phyloP scores from a whole-genome alignment of 2,329 filamentous ascomycete species.

The Cercospora brassicicola region DNA sequence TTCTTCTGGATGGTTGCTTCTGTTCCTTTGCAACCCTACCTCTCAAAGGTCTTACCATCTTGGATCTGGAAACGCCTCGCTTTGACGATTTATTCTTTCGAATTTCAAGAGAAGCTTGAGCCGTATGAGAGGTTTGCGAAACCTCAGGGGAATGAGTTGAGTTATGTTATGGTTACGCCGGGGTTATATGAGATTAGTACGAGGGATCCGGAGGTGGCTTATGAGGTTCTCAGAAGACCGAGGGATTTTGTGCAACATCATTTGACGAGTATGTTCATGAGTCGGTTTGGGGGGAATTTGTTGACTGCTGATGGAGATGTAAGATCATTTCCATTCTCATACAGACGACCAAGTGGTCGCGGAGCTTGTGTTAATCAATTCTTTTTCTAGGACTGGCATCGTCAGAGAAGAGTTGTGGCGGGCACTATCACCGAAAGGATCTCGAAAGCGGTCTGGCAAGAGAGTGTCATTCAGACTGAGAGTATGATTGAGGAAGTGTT shows the following conservation, averaged over 20 bases:
- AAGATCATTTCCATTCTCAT: too few relatives aligned
- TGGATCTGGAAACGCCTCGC: constrained; percentile 27
- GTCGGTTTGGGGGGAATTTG: constrained; percentile 33
- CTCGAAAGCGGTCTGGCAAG: constrained; percentile 36
- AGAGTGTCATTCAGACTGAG: constrained; percentile 33
- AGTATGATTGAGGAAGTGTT: constrained; percentile 33
- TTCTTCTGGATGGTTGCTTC: constrained; percentile 32
- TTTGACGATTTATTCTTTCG: constrained; percentile 33
- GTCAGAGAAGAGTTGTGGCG: constrained; percentile 37
- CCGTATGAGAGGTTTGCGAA: constrained; percentile 23
- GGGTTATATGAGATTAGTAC: constrained; percentile 32
- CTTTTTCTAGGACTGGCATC: constrained; percentile 21
- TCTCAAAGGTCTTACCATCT: constrained; percentile 23
- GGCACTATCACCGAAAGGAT: constrained; percentile 39
- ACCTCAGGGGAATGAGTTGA: constrained; percentile 23
- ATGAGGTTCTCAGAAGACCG: constrained; percentile 28
- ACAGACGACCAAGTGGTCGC: too few relatives aligned
- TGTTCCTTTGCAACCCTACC: constrained; percentile 26
- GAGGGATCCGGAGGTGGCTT: constrained; percentile 28
- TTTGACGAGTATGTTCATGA: constrained; percentile 27
- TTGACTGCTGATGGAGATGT: constrained; percentile 30
- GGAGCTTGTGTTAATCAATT: too few relatives aligned
- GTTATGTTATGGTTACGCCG: constrained; percentile 28
- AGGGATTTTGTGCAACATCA: constrained; percentile 30
- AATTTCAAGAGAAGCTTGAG: constrained; percentile 29